Evolutionary conservation across 768 basidiomycete genomes (phyloP).

Genomic region (Trametes meyenii): DNA sequence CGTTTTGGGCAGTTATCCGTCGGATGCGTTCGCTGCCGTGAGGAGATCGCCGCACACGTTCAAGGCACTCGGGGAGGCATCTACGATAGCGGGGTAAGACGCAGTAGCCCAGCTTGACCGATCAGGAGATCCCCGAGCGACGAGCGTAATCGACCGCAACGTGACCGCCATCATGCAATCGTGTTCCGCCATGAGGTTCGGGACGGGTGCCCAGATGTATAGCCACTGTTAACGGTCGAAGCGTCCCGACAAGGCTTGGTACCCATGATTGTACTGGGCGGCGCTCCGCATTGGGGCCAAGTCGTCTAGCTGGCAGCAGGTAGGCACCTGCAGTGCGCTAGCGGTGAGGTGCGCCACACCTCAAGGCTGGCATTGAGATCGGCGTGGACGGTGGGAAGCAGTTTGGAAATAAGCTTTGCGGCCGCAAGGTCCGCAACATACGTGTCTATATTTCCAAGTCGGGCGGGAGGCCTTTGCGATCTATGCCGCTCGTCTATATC

Average conservation of each 20-base stretch:
- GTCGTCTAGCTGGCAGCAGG: neutral
- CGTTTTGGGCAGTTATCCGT: neutral
- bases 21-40: neutral
- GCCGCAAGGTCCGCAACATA: conserved; percentile 14
- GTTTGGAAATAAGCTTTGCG: conserved; percentile 12
- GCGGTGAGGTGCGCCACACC: conserved; percentile 5
- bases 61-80: neutral
- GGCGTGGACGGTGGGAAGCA: neutral
- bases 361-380: conserved; percentile 2
- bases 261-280: neutral
- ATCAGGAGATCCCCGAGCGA: conserved; percentile 14
- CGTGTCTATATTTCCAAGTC: neutral
- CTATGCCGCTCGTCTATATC: conserved; percentile 9
- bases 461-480: neutral
- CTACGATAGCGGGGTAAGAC: neutral
- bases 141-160: neutral
- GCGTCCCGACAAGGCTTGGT: neutral
- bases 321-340: neutral
- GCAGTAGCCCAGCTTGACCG: neutral
- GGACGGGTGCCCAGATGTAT: neutral
- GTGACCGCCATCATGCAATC: neutral
- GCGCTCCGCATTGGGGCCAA: neutral
- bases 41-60: conserved; percentile 16
- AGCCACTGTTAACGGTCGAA: neutral
- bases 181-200: neutral